A percentile compares a stretch with the other conserved stretches of the same genome.
Evolutionary conservation across 176 grass and related monocot species (phyloP).

Genomic region (Pharus latifolius): DNA sequence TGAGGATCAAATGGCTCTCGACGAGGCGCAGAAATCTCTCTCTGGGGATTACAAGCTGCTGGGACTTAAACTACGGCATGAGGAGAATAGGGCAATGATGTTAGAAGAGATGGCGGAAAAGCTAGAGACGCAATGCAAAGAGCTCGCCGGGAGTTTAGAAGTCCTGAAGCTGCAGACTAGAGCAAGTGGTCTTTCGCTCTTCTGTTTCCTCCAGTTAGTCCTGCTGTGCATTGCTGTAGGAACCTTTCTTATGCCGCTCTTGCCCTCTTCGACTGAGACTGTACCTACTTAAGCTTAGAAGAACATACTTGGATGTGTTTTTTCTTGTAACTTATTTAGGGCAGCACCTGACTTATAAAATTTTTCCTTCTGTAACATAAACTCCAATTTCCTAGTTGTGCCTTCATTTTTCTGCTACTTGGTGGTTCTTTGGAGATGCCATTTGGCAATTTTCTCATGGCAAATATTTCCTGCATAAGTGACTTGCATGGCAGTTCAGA

Average conservation of each 20-base stretch:
- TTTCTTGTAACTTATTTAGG: slow-evolving; percentile 2
- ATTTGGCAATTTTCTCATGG: not conserved
- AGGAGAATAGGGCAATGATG: slow-evolving; percentile 23
- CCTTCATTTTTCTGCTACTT: not conserved
- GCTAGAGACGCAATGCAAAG: slow-evolving; percentile 27
- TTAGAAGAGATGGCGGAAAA: slow-evolving; percentile 40
- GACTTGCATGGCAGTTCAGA: not conserved
- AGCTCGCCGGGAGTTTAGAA: slow-evolving; percentile 29
- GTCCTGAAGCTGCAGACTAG: slow-evolving; percentile 42
- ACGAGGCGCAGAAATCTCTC: slow-evolving; percentile 36
- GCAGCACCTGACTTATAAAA: not conserved
- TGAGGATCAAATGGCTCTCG: slow-evolving; percentile 38
- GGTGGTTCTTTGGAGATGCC: not conserved
- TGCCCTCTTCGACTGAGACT: slow-evolving; percentile 30
- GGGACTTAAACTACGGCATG: slow-evolving; percentile 15
- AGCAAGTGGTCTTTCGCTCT: slow-evolving; percentile 35
- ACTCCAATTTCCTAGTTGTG: not conserved
- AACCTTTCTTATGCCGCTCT: slow-evolving; percentile 40
- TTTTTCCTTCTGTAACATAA: slow-evolving; percentile 7
- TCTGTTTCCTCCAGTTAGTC: slow-evolving; percentile 53
- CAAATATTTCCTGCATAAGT: not conserved
- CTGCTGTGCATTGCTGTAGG: slow-evolving; percentile 34
- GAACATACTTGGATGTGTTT: not conserved
- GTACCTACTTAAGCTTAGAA: slow-evolving; percentile 53
- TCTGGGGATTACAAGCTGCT: slow-evolving; percentile 34